Base-by-base conservation (phyloP, 352 stramenopile genomes). In the Thalassiosira mediterranea region DNA sequence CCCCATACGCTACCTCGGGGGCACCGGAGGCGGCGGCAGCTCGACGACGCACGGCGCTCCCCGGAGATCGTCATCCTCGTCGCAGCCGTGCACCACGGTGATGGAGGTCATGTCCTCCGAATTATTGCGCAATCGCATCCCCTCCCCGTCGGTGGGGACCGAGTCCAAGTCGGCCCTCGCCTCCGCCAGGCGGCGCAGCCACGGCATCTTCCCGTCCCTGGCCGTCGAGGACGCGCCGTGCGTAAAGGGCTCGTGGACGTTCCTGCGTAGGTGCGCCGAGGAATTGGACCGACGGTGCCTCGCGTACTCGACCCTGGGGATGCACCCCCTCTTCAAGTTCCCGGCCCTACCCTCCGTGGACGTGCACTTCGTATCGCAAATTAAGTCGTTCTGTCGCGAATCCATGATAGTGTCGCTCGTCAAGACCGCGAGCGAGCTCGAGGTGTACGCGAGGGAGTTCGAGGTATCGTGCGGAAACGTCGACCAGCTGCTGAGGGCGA, bases 401-500 rank as follows among this genome's bases (percentile, higher is more conserved):
- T 72, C 53, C 21, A 92, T 93, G 88, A 91, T 91, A 53, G 52
- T 80, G 11, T 81, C 85, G 2, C 63, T 93, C 0, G 58, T 93
- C 0, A 88, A 85, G 63, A 80, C 79, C 7, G 88, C 86, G 4
- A 84, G 79, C 1, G 86, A 91, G 21, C 57, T 93, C 25, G 88
- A 93, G 72, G 63, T 87, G n/a, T 93, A 90, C 66, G 86, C 88
- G 29, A 72, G 82, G 54, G 75, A 84, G 60, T 76, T 86, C 34
- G 86, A 93, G 67, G 83, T 87, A 62, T 77, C 80, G 21, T 92
- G 86, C 63, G 81, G 81, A 15, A 90, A 88, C 71, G 71, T 90
- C 26, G 88, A 90, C 40, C 65, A 86, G 21, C 44, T 91, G 2
- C 54, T 93, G 8, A 56, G 73, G 29, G 79, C 81, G 4, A 90